Evolutionary conservation across 1,284 basidiomycete species (phyloP).

Genomic region (Rhodofomes roseus): DNA sequence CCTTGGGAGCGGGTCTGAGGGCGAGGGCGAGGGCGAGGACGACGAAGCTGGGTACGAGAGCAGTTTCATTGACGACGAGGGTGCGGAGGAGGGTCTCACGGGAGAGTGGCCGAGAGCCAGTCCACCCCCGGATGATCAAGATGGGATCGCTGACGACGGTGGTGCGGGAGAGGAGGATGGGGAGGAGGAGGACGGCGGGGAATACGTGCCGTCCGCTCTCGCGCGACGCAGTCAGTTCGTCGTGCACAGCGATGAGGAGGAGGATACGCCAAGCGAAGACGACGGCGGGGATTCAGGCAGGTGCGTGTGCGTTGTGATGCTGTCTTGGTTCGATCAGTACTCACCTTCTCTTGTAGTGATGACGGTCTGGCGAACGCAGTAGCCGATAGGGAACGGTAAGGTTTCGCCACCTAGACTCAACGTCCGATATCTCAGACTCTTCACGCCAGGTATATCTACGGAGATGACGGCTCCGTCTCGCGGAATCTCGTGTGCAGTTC

Average conservation of each 20-base stretch:
- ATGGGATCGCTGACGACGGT: not conserved
- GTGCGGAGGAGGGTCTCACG: constrained; percentile 2
- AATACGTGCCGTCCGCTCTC: not conserved
- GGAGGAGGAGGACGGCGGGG: constrained; percentile 5
- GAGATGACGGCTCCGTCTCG: constrained; percentile 20
- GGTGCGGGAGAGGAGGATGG: constrained; percentile 1
- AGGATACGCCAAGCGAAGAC: constrained; percentile 1
- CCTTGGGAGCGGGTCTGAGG: constrained; percentile 9
- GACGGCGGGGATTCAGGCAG: not conserved
- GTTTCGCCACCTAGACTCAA: not conserved
- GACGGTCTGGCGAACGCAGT: constrained; percentile 16
- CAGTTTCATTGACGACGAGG: constrained; percentile 46
- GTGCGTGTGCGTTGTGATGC: not conserved
- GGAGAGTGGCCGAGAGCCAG: too few species aligned
- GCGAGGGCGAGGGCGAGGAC: constrained; percentile 18
- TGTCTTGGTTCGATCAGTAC: not conserved
- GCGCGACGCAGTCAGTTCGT: not conserved
- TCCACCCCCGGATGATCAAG: too few species aligned
- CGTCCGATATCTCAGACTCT: not conserved
- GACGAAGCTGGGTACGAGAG: constrained; percentile 38
- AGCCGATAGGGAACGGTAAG: constrained; percentile 19
- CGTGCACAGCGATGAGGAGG: constrained; percentile 7
- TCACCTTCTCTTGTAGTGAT: not conserved
- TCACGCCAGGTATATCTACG: constrained; percentile 15
- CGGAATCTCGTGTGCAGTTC: not conserved